A percentile compares a stretch with the other conserved stretches of the same genome.
phyloP scores from a whole-genome alignment of 108 stramenopile genomes.

The Nannochloropsis oceanica region DNA sequence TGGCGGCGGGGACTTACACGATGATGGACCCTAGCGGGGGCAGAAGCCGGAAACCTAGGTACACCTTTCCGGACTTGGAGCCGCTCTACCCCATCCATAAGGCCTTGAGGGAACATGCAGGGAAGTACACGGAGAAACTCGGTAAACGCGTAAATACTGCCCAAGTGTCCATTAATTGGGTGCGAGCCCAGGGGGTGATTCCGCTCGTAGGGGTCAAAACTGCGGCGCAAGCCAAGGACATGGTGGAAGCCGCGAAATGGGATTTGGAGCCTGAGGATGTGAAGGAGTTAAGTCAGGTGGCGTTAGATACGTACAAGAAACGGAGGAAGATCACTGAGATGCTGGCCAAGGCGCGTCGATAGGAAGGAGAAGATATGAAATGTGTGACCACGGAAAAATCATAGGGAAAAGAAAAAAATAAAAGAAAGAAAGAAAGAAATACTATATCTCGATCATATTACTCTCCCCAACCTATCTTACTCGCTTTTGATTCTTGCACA shows the following conservation, averaged over 20 bases:
- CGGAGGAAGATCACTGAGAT: background rate
- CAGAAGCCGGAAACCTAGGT: conserved; percentile 5
- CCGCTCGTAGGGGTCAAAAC: conserved; percentile 17
- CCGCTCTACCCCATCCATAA: conserved; percentile 12
- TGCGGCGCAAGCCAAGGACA: conserved; percentile 9
- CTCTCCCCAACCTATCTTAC: too few species aligned
- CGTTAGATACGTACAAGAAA: background rate
- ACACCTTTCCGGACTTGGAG: conserved; percentile 11
- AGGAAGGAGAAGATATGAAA: background rate
- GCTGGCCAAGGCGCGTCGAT: background rate
- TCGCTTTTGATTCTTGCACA: too few species aligned
- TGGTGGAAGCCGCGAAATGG: background rate
- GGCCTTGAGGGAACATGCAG: conserved; percentile 10
- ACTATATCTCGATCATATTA: too few species aligned
- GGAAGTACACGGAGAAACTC: conserved; percentile 2
- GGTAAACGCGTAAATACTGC: background rate
- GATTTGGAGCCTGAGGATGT: background rate
- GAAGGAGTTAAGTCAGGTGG: background rate
- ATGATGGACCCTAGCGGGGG: conserved; percentile 16
- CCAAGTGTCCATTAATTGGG: background rate
- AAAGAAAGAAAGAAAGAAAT: too few species aligned
- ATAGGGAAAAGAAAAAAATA: too few species aligned
- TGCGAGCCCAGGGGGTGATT: conserved; percentile 9
- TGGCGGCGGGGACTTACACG: conserved; percentile 15
- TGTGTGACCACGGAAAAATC: too few species aligned